Evolutionary conservation across 352 stramenopile species (phyloP).

Genomic region (Peronospora farinosa): DNA sequence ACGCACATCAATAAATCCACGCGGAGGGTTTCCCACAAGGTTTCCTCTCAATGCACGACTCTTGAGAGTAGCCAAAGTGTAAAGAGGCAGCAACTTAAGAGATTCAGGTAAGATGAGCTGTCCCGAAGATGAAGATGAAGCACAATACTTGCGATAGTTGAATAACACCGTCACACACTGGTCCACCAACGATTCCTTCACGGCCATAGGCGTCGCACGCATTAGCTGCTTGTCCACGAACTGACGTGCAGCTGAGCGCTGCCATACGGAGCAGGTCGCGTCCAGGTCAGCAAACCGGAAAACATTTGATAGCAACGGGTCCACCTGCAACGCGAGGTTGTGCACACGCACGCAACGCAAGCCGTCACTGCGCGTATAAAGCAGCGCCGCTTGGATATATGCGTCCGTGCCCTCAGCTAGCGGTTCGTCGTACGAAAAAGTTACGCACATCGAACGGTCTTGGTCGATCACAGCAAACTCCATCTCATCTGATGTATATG

Average conservation of each 20-base stretch:
- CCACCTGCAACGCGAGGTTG: constrained; percentile 79
- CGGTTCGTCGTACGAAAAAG: constrained; percentile 84
- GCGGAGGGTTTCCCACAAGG: constrained; percentile 64
- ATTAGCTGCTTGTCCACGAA: constrained; percentile 80
- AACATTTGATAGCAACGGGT: constrained; percentile 75
- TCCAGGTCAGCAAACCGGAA: constrained; percentile 87
- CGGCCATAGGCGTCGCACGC: constrained; percentile 58
- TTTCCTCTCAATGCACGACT: constrained; percentile 82
- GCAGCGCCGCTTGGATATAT: constrained; percentile 84
- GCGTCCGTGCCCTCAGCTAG: constrained; percentile 64
- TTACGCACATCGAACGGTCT: constrained; percentile 79
- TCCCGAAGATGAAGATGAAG: constrained; percentile 81
- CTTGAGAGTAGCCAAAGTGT: constrained; percentile 85
- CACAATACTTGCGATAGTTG: constrained; percentile 89
- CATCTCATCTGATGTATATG: constrained; percentile 75
- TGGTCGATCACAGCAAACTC: constrained; percentile 86
- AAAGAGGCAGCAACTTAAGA: constrained; percentile 87
- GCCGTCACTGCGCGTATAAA: constrained; percentile 84
- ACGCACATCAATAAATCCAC: constrained; percentile 79
- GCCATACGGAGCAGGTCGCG: constrained; percentile 80
- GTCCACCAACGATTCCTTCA: constrained; percentile 79
- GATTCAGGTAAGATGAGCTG: constrained; percentile 90
- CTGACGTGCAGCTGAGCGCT: constrained; percentile 67
- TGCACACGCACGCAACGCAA: constrained; percentile 88
- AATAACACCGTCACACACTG: constrained; percentile 84